Evolutionary conservation across 1,284 basidiomycete genomes (phyloP), one percentile per base, ranked within the genome.

Genomic region (Melampsora larici-populina): DNA sequence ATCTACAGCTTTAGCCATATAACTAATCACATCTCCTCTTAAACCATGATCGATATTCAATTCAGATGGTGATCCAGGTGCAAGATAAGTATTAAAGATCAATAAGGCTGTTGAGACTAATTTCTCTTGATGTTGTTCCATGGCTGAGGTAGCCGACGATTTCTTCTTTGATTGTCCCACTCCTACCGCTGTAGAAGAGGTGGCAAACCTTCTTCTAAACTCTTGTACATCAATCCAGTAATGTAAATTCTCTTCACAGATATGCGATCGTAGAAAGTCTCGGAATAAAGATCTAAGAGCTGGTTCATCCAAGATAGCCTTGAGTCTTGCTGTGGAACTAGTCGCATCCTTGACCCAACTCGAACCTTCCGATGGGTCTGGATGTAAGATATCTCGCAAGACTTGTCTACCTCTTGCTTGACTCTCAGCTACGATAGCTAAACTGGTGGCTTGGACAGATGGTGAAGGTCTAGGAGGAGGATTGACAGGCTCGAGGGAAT

Each of bases 151-250:
- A 8, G 80, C 81, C 17, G 82, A 29, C 0, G 86, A 84, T 33
- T 84, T 82, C 48, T 80, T 79, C 72, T 31, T 80, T 55, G 64
- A 72, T 36, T 46, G 76, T 0, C 83, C 83, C 2, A 88, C 88
- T 15, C 92, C 92, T 77, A 91, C 89, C 6, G 96, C 93, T 81
- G 91, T 94, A 5, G 92, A 95, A 0, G 96, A 97, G 78, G 94
- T 97, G 83, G 90, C 91, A 86, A 99, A 99, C 82, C 94, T 91
- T 81, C 91, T 89, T 86, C 94, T 95, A 86, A 99, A 97, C 83
- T 99, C 96, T 84, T 94, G 89, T 0, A 97, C 96, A 82, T 98
- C 97, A 74, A 98, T 85, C 92, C 94, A 99, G 86, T 97, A 99
- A 66, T 91, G 90, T 81, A 99, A 86, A 83, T 99, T 99, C 87